phyloP scores from a whole-genome alignment of 345 rosid species.

The Turnera subulata region DNA sequence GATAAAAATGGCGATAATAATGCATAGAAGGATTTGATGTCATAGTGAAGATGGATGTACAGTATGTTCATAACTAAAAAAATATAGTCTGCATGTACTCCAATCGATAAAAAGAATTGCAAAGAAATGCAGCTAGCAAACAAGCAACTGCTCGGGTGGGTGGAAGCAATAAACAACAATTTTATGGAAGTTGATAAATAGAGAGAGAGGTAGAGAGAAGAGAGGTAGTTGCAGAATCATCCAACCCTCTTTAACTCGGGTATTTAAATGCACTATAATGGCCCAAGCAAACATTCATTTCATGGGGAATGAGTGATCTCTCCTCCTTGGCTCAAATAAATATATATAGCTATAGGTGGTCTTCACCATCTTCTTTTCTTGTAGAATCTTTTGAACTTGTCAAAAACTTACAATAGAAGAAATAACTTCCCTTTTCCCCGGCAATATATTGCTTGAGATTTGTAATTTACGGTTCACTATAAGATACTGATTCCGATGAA shows the following conservation, averaged over 20 bases:
- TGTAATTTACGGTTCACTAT: slow-evolving; percentile 5
- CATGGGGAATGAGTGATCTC: slow-evolving; percentile 17
- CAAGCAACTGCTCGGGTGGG: slow-evolving; percentile 23
- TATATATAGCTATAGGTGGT: no score
- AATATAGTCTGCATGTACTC: no score
- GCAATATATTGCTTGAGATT: slow-evolving; percentile 7
- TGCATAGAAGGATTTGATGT: background rate
- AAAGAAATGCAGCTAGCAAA: slow-evolving; percentile 7
- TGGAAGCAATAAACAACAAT: slow-evolving; percentile 36
- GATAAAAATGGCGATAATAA: slow-evolving; percentile 8
- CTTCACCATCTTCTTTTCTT: slow-evolving; percentile 8
- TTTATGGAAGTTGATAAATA: slow-evolving; percentile 15
- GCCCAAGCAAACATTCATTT: slow-evolving; percentile 49
- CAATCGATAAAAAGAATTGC: background rate
- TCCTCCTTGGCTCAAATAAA: background rate
- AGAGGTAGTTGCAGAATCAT: slow-evolving; percentile 31
- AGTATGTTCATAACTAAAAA: no score
- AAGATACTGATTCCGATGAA: slow-evolving; percentile 33
- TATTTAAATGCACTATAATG: slow-evolving; percentile 30
- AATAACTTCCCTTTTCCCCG: slow-evolving; percentile 6
- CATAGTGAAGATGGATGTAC: no score
- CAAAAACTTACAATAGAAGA: slow-evolving; percentile 15
- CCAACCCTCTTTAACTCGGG: slow-evolving; percentile 23
- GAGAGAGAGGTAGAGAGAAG: slow-evolving; percentile 9
- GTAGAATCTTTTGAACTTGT: slow-evolving; percentile 32